Evolutionary conservation across 192 early-diverging fungal genomes (phyloP).

Genomic region (Cladochytrium replicatum): DNA sequence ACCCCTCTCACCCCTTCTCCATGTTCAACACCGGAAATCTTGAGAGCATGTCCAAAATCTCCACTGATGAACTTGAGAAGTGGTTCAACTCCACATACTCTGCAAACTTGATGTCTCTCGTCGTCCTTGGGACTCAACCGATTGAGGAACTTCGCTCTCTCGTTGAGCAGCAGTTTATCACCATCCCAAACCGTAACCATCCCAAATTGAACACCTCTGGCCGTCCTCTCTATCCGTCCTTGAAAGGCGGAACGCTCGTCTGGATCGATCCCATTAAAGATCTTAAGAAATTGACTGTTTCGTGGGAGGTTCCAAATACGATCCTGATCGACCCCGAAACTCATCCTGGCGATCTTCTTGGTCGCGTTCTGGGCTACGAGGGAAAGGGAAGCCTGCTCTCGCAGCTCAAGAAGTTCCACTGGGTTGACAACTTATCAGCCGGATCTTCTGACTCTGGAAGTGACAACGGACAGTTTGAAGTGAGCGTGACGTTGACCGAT

Average conservation of each 20-base stretch:
- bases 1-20: conserved; percentile 23
- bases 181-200: conserved; percentile 6
- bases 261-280: conserved; percentile 33
- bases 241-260: conserved; percentile 7
- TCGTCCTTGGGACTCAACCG: conserved; percentile 15
- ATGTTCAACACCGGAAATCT: conserved; percentile 37
- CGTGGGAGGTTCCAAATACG: conserved; percentile 29
- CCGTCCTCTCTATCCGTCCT: conserved; percentile 4
- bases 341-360: conserved; percentile 17
- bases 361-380: conserved; percentile 25
- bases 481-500: conserved; percentile 24
- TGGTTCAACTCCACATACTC: conserved; percentile 26
- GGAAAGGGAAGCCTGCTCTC: conserved; percentile 23
- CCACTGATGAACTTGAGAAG: conserved; percentile 11
- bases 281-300: conserved; percentile 16
- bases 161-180: conserved; percentile 5
- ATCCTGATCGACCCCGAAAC: conserved; percentile 15
- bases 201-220: neutral
- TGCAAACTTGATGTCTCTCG: conserved; percentile 31
- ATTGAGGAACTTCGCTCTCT: conserved; percentile 10
- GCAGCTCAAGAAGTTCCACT: conserved; percentile 11
- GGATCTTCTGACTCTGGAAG: conserved; percentile 12
- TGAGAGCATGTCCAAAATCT: conserved; percentile 33
- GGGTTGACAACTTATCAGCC: conserved; percentile 25
- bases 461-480: conserved; percentile 22